Percentiles rank a stretch among this genome's conserved stretches.
Evolutionary conservation across 306 rosid species (phyloP).

Genomic region (Castanea crenata): DNA sequence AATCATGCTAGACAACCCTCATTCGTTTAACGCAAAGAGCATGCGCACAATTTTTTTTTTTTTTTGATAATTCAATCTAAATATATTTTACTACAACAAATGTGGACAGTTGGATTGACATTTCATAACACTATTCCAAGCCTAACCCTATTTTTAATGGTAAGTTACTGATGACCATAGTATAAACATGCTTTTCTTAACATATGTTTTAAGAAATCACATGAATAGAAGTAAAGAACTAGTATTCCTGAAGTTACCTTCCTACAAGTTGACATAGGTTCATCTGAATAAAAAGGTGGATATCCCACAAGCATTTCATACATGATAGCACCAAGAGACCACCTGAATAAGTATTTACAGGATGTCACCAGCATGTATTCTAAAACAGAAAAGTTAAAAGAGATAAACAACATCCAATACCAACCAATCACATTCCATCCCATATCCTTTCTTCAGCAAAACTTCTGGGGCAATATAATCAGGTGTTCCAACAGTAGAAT

Average conservation of each 20-base stretch:
- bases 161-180: too few species aligned
- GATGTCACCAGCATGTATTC: conserved; percentile 26
- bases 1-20: background rate
- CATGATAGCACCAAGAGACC: conserved; percentile 99
- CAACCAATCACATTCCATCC: conserved; percentile 97
- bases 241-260: conserved; percentile 58
- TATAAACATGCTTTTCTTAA: background rate
- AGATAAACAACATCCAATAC: conserved; percentile 29
- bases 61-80: too few species aligned
- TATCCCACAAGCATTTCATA: conserved; percentile 98
- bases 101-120: background rate
- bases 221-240: conserved; percentile 4
- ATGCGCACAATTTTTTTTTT: background rate
- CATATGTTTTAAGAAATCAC: conserved; percentile 8
- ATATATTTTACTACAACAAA: background rate
- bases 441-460: conserved; percentile 97
- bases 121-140: background rate
- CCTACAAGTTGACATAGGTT: conserved; percentile 95
- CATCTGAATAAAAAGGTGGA: conserved; percentile 98
- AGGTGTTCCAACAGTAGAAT: conserved; percentile 98
- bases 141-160: background rate
- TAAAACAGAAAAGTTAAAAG: conserved; percentile 11
- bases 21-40: background rate
- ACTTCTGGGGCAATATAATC: conserved; percentile 99
- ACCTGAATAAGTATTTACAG: conserved; percentile 54